These are phyloP conservation scores for Coniochaeta prunicola DNA, from an alignment of 2,329 filamentous ascomycete genomes.

Conservation along the genomic window DNA sequence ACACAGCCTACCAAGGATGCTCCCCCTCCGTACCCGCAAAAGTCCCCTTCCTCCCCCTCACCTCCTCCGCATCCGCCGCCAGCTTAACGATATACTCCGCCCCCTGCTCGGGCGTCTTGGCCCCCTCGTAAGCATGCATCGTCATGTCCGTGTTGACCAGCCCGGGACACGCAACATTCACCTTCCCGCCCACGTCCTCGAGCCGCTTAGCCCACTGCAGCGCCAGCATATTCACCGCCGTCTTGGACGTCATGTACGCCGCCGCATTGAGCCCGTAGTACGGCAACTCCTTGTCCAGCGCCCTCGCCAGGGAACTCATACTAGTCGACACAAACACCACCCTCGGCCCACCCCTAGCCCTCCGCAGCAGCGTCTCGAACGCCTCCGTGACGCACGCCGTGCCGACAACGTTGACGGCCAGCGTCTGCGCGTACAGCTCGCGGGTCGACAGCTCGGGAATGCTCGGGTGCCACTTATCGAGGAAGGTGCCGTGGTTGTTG, in stretches of 20 bases:
- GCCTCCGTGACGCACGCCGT: constrained; percentile 19
- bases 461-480: constrained; percentile 13
- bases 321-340: constrained; percentile 29
- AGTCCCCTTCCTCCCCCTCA: not conserved
- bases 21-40: not conserved
- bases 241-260: constrained; percentile 32
- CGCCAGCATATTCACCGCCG: constrained; percentile 33
- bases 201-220: constrained; percentile 24
- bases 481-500: constrained; percentile 26
- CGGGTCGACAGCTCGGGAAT: constrained; percentile 13
- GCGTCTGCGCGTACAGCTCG: constrained; percentile 27
- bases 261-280: constrained; percentile 18
- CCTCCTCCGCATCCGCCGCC: not conserved
- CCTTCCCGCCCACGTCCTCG: constrained; percentile 19
- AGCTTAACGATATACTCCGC: not conserved
- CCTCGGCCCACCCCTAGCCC: constrained; percentile 16
- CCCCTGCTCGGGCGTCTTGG: not conserved
- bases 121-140: not conserved
- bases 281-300: constrained; percentile 13
- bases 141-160: constrained; percentile 22
- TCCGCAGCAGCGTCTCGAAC: constrained; percentile 20
- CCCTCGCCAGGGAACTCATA: constrained; percentile 23
- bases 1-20: not conserved
- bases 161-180: constrained; percentile 29
- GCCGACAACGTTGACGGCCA: constrained; percentile 30